phyloP scores from a whole-genome alignment of 202 grass and related monocot species.

The Elaeis oleifera region DNA sequence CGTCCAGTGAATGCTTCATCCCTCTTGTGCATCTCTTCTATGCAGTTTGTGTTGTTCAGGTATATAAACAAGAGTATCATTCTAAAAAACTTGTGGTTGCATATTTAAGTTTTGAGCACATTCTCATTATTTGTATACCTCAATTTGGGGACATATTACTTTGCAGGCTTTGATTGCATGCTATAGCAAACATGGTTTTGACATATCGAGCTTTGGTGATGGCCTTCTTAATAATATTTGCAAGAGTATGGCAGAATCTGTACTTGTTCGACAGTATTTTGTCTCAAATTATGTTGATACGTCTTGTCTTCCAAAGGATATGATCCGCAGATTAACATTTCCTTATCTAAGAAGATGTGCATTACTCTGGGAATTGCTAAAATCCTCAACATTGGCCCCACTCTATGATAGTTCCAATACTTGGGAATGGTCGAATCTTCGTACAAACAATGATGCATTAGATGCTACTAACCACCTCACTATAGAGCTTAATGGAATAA shows the following conservation, averaged over 20 bases:
- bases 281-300: slow-evolving; percentile 62
- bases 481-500: slow-evolving; percentile 56
- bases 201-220: slow-evolving; percentile 57
- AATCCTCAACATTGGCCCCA: slow-evolving; percentile 39
- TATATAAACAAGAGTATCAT: slow-evolving; percentile 24
- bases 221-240: slow-evolving; percentile 67
- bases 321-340: slow-evolving; percentile 74
- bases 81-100: not conserved
- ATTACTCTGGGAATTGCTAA: slow-evolving; percentile 73
- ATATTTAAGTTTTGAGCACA: too few species aligned
- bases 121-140: not conserved
- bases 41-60: slow-evolving; percentile 83
- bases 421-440: slow-evolving; percentile 71
- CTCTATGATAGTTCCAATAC: slow-evolving; percentile 69
- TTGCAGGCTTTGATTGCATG: slow-evolving; percentile 81
- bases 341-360: slow-evolving; percentile 87
- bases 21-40: slow-evolving; percentile 90
- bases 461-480: slow-evolving; percentile 31
- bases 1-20: slow-evolving; percentile 57
- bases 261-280: slow-evolving; percentile 68
- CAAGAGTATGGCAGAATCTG: slow-evolving; percentile 59
- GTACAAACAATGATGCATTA: slow-evolving; percentile 33
- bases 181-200: slow-evolving; percentile 64
- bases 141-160: slow-evolving; percentile 13
- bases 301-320: slow-evolving; percentile 57